Percentiles rank a stretch among this genome's conserved stretches.
phyloP scores from a whole-genome alignment of 2,329 filamentous ascomycete genomes.

The Talaromyces amestolkiae region DNA sequence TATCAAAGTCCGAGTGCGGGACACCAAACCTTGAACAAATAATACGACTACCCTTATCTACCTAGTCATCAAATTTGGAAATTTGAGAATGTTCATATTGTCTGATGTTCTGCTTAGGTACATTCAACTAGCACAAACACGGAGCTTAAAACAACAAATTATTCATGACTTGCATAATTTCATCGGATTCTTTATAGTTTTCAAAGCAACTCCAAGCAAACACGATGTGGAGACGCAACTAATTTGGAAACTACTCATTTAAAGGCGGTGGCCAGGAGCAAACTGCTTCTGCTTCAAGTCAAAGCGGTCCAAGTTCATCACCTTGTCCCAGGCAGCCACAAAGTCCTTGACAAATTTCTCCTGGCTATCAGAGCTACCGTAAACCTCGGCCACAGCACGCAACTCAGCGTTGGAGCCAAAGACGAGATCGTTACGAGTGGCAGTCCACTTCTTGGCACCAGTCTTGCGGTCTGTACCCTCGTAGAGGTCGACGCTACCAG shows the following conservation, averaged over 20 bases:
- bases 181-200: not conserved
- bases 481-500: conserved; percentile 53
- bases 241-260: not conserved
- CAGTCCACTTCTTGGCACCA: conserved; percentile 66
- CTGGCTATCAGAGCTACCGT: conserved; percentile 58
- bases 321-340: conserved; percentile 68
- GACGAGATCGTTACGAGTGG: conserved; percentile 66
- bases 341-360: conserved; percentile 71
- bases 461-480: conserved; percentile 65
- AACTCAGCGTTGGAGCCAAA: conserved; percentile 74
- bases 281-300: conserved; percentile 45
- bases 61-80: no score
- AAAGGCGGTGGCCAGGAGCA: conserved; percentile 5
- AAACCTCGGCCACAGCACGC: conserved; percentile 68
- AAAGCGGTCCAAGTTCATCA: conserved; percentile 71
- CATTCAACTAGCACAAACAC: not conserved
- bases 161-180: not conserved
- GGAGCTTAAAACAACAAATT: not conserved
- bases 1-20: not conserved
- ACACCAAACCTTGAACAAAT: not conserved
- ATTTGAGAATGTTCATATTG: not conserved
- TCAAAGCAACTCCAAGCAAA: not conserved
- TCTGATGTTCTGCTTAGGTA: not conserved
- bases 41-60: not conserved
- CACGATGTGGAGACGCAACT: not conserved